Conservation (phyloP, 345 rosid genomes). For the Eucalyptus regnans region DNA sequence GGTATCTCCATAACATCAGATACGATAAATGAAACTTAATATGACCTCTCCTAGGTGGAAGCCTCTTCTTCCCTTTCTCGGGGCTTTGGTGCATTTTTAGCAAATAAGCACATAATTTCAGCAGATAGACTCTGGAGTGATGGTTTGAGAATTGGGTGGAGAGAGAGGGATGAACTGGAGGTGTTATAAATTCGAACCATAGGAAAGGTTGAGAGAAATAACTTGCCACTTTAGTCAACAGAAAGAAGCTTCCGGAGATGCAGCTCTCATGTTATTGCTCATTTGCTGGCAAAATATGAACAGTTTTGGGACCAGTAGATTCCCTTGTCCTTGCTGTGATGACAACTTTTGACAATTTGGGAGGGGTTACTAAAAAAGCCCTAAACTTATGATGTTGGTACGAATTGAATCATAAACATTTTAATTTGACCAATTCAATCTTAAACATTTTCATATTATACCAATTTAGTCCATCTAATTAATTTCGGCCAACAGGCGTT, state of each 20-base stretch:
- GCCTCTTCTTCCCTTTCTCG: not conserved
- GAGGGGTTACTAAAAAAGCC: no score
- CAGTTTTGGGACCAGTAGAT: not conserved
- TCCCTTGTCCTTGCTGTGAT: not conserved
- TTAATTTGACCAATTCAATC: accelerated
- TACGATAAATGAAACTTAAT: not conserved
- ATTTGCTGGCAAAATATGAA: not conserved
- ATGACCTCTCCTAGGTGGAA: not conserved
- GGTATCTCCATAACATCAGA: not conserved
- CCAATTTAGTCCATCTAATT: accelerated
- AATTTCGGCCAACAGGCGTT: no score
- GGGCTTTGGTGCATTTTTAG: not conserved
- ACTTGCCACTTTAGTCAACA: not conserved
- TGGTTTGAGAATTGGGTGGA: not conserved
- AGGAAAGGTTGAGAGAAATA: not conserved
- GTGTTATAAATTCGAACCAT: not conserved
- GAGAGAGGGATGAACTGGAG: not conserved
- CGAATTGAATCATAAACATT: accelerated
- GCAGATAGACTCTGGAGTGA: not conserved
- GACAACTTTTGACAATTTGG: not conserved
- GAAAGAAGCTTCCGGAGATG: not conserved
- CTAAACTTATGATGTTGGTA: no score
- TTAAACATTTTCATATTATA: accelerated
- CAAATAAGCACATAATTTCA: not conserved
- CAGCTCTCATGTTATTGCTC: not conserved